These are phyloP conservation scores for Eimeria maxima DNA, from an alignment of 169 alveolate genomes.

Conservation along the genomic window DNA sequence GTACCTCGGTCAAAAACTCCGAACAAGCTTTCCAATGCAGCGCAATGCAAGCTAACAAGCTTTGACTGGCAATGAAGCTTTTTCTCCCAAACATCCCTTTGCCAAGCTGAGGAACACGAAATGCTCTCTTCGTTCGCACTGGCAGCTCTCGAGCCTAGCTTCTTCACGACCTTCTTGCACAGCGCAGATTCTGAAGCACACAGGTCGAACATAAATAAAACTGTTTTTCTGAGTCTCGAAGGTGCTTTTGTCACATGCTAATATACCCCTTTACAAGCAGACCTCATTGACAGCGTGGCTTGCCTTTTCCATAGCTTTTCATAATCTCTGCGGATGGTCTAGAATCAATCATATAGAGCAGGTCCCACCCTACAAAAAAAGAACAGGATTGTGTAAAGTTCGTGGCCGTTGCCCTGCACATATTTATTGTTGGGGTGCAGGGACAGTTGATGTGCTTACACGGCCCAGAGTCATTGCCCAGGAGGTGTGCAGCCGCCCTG, in stretches of 20 bases:
- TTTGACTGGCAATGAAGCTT: background rate
- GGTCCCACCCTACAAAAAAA: conserved; percentile 54
- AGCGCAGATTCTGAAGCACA: background rate
- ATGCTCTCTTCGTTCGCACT: conserved; percentile 39
- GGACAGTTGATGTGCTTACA: conserved; percentile 18
- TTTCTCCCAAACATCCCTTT: background rate
- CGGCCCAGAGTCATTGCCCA: conserved; percentile 19
- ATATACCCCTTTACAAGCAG: background rate
- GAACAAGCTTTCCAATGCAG: conserved; percentile 47
- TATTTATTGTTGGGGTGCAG: background rate
- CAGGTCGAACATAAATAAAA: background rate
- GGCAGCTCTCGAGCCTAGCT: conserved; percentile 7
- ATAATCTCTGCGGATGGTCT: conserved; percentile 16
- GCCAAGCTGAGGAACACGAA: conserved; percentile 50
- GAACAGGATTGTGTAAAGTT: background rate
- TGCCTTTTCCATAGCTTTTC: background rate
- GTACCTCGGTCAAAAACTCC: conserved; percentile 4
- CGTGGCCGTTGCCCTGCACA: background rate
- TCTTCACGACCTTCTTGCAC: conserved; percentile 10
- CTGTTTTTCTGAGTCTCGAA: background rate
- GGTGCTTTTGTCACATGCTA: background rate
- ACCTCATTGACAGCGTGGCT: background rate
- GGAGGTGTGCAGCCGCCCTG: conserved; percentile 34
- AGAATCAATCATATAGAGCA: conserved; percentile 42
- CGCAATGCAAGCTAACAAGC: conserved; percentile 29